A percentile compares a stretch with the other conserved stretches of the same genome.
Conservation (phyloP, 305 asterid species). For the Ajuga reptans region DNA sequence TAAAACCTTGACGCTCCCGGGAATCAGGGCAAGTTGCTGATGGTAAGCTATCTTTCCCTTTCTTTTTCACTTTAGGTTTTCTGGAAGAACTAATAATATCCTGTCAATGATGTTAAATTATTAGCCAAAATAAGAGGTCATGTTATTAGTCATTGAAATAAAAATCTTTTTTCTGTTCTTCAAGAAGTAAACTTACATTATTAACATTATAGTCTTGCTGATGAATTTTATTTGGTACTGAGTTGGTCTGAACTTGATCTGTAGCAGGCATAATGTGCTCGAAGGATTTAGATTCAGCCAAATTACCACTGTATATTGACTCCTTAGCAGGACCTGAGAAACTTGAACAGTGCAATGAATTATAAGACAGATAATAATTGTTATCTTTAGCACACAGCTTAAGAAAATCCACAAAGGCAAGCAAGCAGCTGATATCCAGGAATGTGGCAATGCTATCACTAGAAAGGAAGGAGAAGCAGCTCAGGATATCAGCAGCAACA, state of each 20-base stretch:
- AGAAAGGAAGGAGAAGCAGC: constrained; percentile 10
- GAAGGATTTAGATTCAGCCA: constrained; percentile 40
- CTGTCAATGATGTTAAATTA: constrained; percentile 40
- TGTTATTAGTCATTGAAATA: constrained; percentile 3
- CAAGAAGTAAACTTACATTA: constrained; percentile 41
- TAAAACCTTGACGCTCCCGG: constrained; percentile 66
- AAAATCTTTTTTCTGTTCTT: constrained; percentile 15
- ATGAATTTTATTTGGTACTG: constrained; percentile 31
- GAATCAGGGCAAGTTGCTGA: constrained; percentile 49
- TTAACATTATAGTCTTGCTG: constrained; percentile 41
- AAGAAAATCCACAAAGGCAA: constrained; percentile 1
- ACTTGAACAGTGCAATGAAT: constrained; percentile 57
- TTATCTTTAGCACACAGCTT: constrained; percentile 17
- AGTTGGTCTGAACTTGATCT: constrained; percentile 34
- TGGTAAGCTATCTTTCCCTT: constrained; percentile 42
- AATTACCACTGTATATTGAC: constrained; percentile 35
- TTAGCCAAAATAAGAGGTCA: constrained; percentile 20
- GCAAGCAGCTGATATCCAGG: constrained; percentile 14
- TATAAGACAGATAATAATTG: constrained; percentile 42
- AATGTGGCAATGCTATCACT: constrained; percentile 11
- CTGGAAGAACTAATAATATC: constrained; percentile 57
- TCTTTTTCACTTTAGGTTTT: constrained; percentile 70
- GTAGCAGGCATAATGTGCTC: constrained; percentile 36
- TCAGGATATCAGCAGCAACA: constrained; percentile 14
- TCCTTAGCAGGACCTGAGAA: constrained; percentile 84